Conservation (phyloP, 257 asterid genomes). For the Solanum rostratum region DNA sequence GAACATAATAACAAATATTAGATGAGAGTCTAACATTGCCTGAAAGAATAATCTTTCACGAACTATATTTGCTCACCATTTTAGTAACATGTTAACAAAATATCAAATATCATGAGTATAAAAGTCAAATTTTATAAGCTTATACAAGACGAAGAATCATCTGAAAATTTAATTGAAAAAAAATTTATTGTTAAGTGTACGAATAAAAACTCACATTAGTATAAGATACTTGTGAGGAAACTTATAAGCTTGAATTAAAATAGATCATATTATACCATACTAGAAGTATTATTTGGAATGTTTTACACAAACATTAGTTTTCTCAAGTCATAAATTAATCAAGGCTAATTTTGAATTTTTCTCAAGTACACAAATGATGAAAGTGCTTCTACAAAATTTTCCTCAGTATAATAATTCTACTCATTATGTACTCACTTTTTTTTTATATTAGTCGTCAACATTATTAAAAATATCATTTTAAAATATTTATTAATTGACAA, state of each 20-base stretch:
- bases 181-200: neutral
- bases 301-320: neutral
- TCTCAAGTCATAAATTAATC: neutral
- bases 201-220: neutral
- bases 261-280: neutral
- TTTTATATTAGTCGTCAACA: neutral
- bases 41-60: too few relatives aligned
- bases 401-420: neutral
- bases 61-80: neutral
- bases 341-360: neutral
- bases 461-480: neutral
- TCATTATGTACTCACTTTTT: neutral
- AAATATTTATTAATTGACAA: neutral
- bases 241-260: neutral
- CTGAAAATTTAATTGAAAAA: neutral
- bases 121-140: neutral
- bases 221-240: neutral
- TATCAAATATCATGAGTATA: neutral
- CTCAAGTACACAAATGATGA: neutral
- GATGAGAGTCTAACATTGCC: neutral
- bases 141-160: neutral
- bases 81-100: too few relatives aligned
- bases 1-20: neutral
- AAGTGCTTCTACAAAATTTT: neutral
- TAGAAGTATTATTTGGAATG: neutral